Conservation (phyloP, 2,329 filamentous ascomycete species). For the Metarhizium sp. region DNA sequence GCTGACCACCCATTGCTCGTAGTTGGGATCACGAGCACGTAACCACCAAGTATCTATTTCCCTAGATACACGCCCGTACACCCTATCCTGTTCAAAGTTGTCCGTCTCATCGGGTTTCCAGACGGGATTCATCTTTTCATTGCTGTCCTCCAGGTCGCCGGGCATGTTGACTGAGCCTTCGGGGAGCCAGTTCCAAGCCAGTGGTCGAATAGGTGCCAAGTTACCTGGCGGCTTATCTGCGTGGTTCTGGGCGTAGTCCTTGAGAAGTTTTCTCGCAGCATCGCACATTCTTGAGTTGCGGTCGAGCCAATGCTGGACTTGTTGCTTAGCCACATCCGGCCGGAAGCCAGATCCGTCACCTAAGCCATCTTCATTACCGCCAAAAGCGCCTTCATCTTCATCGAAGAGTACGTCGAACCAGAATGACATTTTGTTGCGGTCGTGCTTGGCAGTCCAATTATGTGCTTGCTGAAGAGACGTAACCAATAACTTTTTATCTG, state of each 20-base stretch:
- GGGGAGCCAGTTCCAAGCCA: constrained; percentile 48
- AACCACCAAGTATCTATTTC: constrained; percentile 60
- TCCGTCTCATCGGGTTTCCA: constrained; percentile 44
- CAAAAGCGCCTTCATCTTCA: constrained; percentile 39
- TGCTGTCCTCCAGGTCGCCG: constrained; percentile 24
- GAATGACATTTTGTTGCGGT: constrained; percentile 61
- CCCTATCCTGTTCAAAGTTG: constrained; percentile 49
- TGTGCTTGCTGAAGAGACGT: constrained; percentile 58
- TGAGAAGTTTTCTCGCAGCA: constrained; percentile 43
- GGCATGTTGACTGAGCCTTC: constrained; percentile 22
- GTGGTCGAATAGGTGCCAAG: constrained; percentile 38
- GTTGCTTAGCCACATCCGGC: constrained; percentile 46
- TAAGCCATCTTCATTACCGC: constrained; percentile 41
- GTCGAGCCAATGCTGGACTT: constrained; percentile 54
- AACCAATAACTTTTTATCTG: constrained; percentile 58
- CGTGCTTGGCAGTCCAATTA: constrained; percentile 61
- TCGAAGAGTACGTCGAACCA: constrained; percentile 60
- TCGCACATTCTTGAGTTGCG: constrained; percentile 51
- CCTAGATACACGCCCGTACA: constrained; percentile 51
- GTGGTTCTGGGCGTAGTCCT: constrained; percentile 42
- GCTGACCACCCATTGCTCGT: constrained; percentile 45
- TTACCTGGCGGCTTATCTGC: constrained; percentile 39
- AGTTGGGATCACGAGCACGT: constrained; percentile 49
- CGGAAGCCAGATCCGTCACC: constrained; percentile 44
- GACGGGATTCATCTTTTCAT: constrained; percentile 35